phyloP scores from a whole-genome alignment of 1,139 yeast species.

The Candida sp. region DNA sequence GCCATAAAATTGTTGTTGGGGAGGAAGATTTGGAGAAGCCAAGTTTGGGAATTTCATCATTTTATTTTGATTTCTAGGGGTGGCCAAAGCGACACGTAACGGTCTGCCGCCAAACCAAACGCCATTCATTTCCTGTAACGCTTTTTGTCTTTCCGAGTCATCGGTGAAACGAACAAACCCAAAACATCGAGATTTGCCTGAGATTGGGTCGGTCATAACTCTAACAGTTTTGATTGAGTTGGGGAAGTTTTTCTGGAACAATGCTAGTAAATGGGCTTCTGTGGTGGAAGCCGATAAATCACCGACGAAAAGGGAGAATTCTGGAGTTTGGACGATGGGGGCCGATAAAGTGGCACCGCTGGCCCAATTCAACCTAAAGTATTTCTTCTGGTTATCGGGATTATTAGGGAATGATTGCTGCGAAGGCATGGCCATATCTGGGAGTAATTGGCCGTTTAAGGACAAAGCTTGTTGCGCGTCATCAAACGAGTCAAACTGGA shows the following conservation, averaged over 20 bases:
- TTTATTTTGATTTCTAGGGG: conserved; percentile 37
- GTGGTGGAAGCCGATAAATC: conserved; percentile 72
- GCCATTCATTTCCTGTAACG: conserved; percentile 71
- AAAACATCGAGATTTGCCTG: conserved; percentile 72
- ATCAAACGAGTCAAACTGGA: conserved; percentile 59
- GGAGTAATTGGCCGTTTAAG: conserved; percentile 63
- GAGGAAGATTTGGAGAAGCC: neutral
- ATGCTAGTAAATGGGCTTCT: conserved; percentile 64
- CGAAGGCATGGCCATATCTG: conserved; percentile 50
- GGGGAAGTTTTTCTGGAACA: conserved; percentile 60
- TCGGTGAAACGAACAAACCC: conserved; percentile 72
- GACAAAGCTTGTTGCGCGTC: conserved; percentile 66
- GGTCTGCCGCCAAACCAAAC: conserved; percentile 74
- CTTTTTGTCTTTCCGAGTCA: conserved; percentile 61
- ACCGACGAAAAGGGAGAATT: conserved; percentile 72
- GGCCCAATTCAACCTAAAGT: conserved; percentile 73
- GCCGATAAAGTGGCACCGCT: conserved; percentile 59
- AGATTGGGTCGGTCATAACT: conserved; percentile 72
- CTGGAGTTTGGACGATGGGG: conserved; percentile 49
- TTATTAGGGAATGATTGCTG: conserved; percentile 40
- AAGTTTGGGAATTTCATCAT: neutral
- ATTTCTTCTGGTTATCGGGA: conserved; percentile 54
- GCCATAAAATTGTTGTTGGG: conserved; percentile 2
- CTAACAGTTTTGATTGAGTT: conserved; percentile 64
- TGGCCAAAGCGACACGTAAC: conserved; percentile 67